Base-by-base conservation (phyloP, 1,284 basidiomycete species). In the Spongiforma sp. region DNA sequence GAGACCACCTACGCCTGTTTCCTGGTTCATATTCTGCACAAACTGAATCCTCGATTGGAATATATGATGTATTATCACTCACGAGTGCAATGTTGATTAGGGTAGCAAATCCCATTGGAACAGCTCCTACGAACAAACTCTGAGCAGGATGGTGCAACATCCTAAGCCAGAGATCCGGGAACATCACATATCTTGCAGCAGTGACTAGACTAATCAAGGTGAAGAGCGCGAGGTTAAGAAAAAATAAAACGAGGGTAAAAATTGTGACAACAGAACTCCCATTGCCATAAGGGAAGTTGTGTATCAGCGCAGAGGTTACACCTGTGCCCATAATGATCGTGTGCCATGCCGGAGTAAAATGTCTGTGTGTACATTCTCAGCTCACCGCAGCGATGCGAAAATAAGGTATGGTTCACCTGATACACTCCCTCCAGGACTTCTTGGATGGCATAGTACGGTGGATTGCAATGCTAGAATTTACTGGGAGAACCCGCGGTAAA, bases 101-200 rank as follows among this genome's bases (percentile, higher is more conserved):
- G 0, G 89, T 90, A 5, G 79, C 77, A 21, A 86, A 78, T 11
- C 85, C 89, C 87, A 90, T 89, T 0, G 88, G 83, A 67, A 87
- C 78, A 36, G 83, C 82, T 5, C 88, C 87, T 39, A 89, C 77
- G 70, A 85, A 90, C 65, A 90, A 77, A 62, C 87, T 84, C 67
- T 90, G 85, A 4, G 81, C 77, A 0, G 84, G 82, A 67, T 90
- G 86, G 11, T 68, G 74, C 50, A 86, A 64, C 79, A 84, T 82
- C 11, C 78, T 75, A 6, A 55, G 60, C 72, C 83, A 83, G 61
- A 78, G 66, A n/a, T 81, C 78, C 0, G 85, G 85, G 73, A 81
- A 90, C 59, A 83, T 67, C 4, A 75, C 66, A 69, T 87, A 89
- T 48, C 87, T 80, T 32, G 79, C 75, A 4, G 78, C 64, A 10